phyloP scores from a whole-genome alignment of 148 eudicot species.

The Rhododendron kiyosumense region DNA sequence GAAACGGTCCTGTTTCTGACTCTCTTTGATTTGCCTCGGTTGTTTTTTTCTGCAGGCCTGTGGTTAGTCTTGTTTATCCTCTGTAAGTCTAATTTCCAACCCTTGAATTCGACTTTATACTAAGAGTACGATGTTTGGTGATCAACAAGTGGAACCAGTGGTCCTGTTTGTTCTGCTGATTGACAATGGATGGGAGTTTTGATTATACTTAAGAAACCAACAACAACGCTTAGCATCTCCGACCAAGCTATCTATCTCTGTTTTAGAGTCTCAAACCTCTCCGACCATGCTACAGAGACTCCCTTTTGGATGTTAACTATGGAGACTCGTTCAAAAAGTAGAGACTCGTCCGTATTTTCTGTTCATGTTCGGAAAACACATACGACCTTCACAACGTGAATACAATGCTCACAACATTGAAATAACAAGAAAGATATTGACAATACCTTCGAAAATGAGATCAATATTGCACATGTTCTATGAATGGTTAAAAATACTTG shows the following conservation, averaged over 20 bases:
- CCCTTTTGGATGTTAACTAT: background rate
- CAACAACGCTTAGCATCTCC: background rate
- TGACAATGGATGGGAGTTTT: background rate
- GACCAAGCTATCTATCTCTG: background rate
- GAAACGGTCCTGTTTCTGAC: conserved; percentile 4
- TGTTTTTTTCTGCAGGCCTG: conserved; percentile 66
- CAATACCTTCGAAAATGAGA: background rate
- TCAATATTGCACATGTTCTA: background rate
- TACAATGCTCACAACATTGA: background rate
- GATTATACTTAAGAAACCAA: no score
- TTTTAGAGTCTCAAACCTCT: background rate
- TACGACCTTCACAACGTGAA: background rate
- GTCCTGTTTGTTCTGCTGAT: background rate
- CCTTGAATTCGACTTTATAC: background rate
- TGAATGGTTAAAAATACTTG: background rate
- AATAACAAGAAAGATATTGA: background rate
- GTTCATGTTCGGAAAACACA: background rate
- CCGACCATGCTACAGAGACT: no score
- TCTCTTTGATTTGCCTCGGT: conserved; percentile 1
- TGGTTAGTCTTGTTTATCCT: conserved; percentile 81
- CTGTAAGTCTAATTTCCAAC: conserved; percentile 46
- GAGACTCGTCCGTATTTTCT: background rate
- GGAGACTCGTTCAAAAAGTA: background rate
- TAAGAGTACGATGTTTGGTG: background rate
- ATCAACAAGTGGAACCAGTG: background rate